Evolutionary conservation across 345 rosid species (phyloP), one percentile per base, ranked within the genome.

Genomic region (Tarenaya hassleriana): DNA sequence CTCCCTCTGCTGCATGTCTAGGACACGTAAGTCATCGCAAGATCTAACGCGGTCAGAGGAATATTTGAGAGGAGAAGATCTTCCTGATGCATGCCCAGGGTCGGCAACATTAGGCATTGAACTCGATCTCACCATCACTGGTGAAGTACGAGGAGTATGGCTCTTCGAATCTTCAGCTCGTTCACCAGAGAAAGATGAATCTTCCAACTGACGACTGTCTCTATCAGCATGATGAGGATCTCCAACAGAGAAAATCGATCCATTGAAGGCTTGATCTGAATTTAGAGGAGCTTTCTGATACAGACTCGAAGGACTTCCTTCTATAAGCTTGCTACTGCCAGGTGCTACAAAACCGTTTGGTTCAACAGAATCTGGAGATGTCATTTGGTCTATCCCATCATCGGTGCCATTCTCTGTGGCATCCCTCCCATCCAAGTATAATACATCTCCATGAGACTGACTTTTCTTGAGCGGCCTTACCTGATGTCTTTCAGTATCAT

Each of bases 391-490:
- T 12, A 61, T 73, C 44, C 70, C 86, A 50, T 69, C 77, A 3
- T 82, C 84, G 0, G 44, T 42, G 16, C 69, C 79, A 64, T 54
- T 47, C 34, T 79, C 75, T 17, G 19, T 32, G 44, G 49, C 51
- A 41, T 48, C 49, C 35, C 63, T 70, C 39, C 78, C 83, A 55
- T 76, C 73, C 55, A 63, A 59, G 66, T 72, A 82, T 10, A 81
- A 67, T 44, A 63, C 69, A 71, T 76, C 72, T 43, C 92, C 95
- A 16, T 76, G 75, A 47, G 98, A 92, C 44, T 60, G 77, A 53
- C 88, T 79, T 65, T 83, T 92, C 78, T 78, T 83, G 39, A 87
- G 71, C 56, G 51, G 59, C 1, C 35, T 52, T 33, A 55, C 52
- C 50, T 58, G 62, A 58, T 41, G 53, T 10, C 47, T 47, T 55